These are phyloP conservation scores for Cladosporium sp. DNA, from an alignment of 2,329 filamentous ascomycete species.

Conservation along the genomic window DNA sequence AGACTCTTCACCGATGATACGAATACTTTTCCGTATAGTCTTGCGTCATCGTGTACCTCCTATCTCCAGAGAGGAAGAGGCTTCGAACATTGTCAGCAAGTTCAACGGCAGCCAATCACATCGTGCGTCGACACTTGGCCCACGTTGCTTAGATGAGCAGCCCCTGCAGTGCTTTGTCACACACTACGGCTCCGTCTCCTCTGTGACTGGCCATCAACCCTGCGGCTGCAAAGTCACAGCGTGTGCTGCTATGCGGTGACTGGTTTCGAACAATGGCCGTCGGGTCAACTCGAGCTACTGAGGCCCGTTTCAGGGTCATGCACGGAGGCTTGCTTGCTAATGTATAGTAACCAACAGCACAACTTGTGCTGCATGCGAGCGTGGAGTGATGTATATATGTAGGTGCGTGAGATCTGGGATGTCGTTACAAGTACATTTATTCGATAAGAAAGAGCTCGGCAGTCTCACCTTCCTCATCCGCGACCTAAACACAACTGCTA, in stretches of 20 bases:
- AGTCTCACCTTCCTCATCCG: background rate
- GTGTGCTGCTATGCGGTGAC: background rate
- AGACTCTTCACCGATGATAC: background rate
- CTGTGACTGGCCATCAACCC: background rate
- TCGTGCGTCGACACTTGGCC: background rate
- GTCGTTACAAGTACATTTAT: background rate
- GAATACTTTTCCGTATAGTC: background rate
- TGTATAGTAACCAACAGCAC: background rate
- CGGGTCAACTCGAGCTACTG: conserved; percentile 5
- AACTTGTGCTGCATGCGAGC: background rate
- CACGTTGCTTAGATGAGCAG: conserved; percentile 1
- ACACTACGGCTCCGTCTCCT: background rate
- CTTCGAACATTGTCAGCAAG: conserved; percentile 30
- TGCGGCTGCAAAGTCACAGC: background rate
- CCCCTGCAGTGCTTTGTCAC: conserved; percentile 7
- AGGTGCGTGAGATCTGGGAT: background rate
- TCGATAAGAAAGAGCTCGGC: background rate
- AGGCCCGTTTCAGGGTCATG: background rate
- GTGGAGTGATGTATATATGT: conserved; percentile 13
- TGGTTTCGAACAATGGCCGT: conserved; percentile 3
- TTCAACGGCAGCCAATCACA: conserved; percentile 14
- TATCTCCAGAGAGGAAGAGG: background rate
- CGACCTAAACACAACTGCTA: background rate
- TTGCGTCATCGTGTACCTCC: background rate
- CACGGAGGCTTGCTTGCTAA: conserved; percentile 10